Conservation (phyloP, 2,329 filamentous ascomycete species). For the Teratosphaeria nubilosa region DNA sequence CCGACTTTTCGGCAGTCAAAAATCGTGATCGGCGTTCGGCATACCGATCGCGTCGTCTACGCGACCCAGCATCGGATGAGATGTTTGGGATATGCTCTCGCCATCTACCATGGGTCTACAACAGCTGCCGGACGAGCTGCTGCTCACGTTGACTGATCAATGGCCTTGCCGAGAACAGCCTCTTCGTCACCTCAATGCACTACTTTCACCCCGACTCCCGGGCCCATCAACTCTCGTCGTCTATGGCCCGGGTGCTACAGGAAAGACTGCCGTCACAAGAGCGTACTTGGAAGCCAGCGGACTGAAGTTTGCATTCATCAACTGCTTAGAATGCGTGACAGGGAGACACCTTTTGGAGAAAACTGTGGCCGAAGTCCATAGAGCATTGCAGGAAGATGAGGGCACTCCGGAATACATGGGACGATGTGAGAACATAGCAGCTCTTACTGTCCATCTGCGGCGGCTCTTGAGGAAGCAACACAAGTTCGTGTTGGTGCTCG, state of each 20-base stretch:
- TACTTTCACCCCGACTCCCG: constrained; percentile 48
- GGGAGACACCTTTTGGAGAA: constrained; percentile 67
- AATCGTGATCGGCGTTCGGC: not conserved
- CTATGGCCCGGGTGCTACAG: constrained; percentile 77
- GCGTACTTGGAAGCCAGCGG: constrained; percentile 47
- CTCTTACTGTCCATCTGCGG: constrained; percentile 62
- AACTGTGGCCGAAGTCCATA: constrained; percentile 45
- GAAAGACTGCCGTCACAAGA: constrained; percentile 64
- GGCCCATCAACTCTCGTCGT: constrained; percentile 65
- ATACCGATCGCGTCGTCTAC: not conserved
- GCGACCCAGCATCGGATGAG: not conserved
- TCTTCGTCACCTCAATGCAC: constrained; percentile 34
- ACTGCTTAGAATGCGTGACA: constrained; percentile 67
- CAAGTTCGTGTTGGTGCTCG: constrained; percentile 74
- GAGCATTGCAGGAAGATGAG: constrained; percentile 24
- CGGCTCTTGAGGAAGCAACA: constrained; percentile 46
- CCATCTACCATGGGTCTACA: constrained; percentile 10
- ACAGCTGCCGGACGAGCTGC: constrained; percentile 20
- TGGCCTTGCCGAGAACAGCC: constrained; percentile 35
- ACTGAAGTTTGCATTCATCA: constrained; percentile 52
- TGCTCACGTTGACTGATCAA: constrained; percentile 16
- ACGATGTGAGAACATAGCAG: constrained; percentile 71
- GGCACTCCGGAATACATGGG: constrained; percentile 38
- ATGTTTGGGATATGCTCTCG: not conserved
- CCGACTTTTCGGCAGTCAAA: not conserved